Evolutionary conservation across 176 grass and related monocot genomes (phyloP).

Genomic region (Secale cereale): DNA sequence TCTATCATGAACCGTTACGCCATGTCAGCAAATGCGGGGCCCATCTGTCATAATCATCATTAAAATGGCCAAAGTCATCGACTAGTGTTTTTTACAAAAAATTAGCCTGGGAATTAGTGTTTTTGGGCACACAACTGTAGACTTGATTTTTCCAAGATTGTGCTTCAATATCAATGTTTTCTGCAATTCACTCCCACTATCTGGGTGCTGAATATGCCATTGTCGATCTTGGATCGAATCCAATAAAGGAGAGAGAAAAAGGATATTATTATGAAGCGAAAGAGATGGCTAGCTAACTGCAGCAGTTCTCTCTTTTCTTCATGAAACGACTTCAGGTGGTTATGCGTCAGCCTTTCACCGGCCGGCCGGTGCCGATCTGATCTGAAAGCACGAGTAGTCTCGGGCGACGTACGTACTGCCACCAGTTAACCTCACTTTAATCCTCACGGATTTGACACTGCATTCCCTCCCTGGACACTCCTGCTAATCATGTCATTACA

Average conservation of each 20-base stretch:
- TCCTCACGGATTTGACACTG: conserved; percentile 1
- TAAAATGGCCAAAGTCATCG: too few relatives aligned
- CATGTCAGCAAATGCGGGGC: too few relatives aligned
- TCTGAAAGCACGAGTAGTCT: conserved; percentile 30
- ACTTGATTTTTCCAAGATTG: too few relatives aligned
- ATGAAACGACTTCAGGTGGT: background rate
- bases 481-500: background rate
- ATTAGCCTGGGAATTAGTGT: too few relatives aligned
- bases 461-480: too few relatives aligned
- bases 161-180: too few relatives aligned
- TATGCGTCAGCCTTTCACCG: conserved; percentile 29
- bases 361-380: background rate
- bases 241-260: background rate
- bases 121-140: too few relatives aligned
- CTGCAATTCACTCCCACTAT: too few relatives aligned
- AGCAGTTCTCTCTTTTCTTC: background rate
- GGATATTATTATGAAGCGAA: background rate
- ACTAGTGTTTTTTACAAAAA: too few relatives aligned
- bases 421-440: background rate
- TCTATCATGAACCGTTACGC: too few relatives aligned
- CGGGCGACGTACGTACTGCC: background rate
- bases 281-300: background rate
- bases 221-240: background rate
- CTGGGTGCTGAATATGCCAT: background rate
- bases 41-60: too few relatives aligned